Conservation (phyloP, 768 basidiomycete genomes). For the Kwoniella heveanensis region DNA sequence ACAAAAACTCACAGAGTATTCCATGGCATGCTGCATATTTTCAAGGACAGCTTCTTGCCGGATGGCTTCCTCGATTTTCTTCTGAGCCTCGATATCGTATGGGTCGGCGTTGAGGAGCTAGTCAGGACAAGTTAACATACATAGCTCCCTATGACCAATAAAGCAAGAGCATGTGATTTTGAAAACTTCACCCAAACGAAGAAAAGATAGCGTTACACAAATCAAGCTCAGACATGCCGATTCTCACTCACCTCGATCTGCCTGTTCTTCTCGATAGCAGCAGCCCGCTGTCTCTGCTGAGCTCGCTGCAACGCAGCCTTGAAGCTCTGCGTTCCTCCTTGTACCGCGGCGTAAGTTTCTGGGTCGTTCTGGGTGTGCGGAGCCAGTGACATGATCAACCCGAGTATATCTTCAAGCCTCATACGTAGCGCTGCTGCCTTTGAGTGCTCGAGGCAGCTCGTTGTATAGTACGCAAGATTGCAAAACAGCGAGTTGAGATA, state of each 20-base stretch:
- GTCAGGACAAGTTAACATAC: background rate
- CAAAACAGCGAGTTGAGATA: too few relatives aligned
- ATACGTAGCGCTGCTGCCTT: too few relatives aligned
- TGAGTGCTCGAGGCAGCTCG: too few relatives aligned
- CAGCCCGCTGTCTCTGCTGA: conserved; percentile 27
- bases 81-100: conserved; percentile 87
- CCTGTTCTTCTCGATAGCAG: conserved; percentile 62
- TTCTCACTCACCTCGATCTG: conserved; percentile 55
- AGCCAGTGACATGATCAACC: background rate
- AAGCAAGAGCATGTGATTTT: too few relatives aligned
- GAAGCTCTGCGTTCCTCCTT: conserved; percentile 71
- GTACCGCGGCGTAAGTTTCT: conserved; percentile 74
- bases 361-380: conserved; percentile 68
- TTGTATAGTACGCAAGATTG: too few relatives aligned
- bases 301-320: conserved; percentile 62
- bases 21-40: conserved; percentile 90
- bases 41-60: conserved; percentile 83
- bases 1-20: conserved; percentile 62
- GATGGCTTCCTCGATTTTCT: conserved; percentile 90
- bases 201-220: too few relatives aligned
- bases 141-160: too few relatives aligned
- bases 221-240: too few relatives aligned
- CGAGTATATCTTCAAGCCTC: background rate
- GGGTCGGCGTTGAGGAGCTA: conserved; percentile 79
- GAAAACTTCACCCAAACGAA: too few relatives aligned